These are phyloP conservation scores for Phytophthora agathidicida DNA, from an alignment of 352 stramenopile genomes.

Conservation along the genomic window DNA sequence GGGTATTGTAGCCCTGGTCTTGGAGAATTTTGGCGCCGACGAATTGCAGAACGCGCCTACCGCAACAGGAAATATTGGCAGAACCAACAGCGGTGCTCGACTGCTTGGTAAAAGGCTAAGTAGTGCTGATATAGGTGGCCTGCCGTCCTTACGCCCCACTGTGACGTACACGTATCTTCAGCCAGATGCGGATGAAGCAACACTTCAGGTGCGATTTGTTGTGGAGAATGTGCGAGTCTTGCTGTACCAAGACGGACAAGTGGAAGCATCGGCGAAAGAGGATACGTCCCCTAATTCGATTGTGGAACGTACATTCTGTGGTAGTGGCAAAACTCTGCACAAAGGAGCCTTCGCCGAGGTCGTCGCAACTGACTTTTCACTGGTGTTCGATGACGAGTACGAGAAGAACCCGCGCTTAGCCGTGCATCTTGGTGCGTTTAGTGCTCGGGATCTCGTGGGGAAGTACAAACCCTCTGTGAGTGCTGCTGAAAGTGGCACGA, in stretches of 20 bases:
- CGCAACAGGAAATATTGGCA: slow-evolving; percentile 1
- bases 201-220: slow-evolving; percentile 62
- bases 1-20: slow-evolving; percentile 61
- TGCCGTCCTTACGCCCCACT: slow-evolving; percentile 52
- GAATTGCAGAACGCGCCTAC: slow-evolving; percentile 40
- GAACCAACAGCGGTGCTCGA: slow-evolving; percentile 1
- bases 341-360: slow-evolving; percentile 32
- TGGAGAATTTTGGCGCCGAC: slow-evolving; percentile 80
- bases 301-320: slow-evolving; percentile 12
- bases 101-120: slow-evolving; percentile 5
- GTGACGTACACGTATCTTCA: slow-evolving; percentile 79
- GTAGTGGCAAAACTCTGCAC: background rate
- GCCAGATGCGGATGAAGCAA: slow-evolving; percentile 70
- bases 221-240: slow-evolving; percentile 63
- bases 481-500: slow-evolving; percentile 13
- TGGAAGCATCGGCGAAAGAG: background rate
- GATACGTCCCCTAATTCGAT: slow-evolving; percentile 9
- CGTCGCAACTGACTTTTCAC: slow-evolving; percentile 40
- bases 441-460: slow-evolving; percentile 41
- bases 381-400: slow-evolving; percentile 44
- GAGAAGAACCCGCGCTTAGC: slow-evolving; percentile 50
- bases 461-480: slow-evolving; percentile 21
- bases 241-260: slow-evolving; percentile 41
- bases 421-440: slow-evolving; percentile 48
- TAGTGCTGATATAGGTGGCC: slow-evolving; percentile 16